Evolutionary conservation across 1,284 basidiomycete genomes (phyloP).

Genomic region (Cystobasidium sp.): DNA sequence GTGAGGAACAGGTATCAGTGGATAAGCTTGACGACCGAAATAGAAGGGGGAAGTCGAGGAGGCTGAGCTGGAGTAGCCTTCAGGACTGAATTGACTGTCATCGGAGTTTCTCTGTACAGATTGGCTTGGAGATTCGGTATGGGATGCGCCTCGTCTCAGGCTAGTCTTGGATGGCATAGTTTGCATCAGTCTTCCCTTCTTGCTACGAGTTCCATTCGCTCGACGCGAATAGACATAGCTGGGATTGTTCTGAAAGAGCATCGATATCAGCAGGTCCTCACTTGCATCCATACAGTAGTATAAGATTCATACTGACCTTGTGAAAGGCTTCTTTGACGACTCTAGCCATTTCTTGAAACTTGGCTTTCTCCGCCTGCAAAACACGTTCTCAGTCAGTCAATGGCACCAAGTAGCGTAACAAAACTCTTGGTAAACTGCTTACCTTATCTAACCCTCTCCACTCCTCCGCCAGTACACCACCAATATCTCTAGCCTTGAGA

Average conservation of each 20-base stretch:
- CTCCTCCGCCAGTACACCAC: conserved; percentile 17
- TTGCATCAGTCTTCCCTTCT: background rate
- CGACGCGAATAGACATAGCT: conserved; percentile 37
- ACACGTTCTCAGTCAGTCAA: background rate
- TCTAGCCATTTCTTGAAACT: conserved; percentile 19
- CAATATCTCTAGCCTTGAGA: conserved; percentile 23
- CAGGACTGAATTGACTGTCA: conserved; percentile 15
- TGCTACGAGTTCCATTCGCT: conserved; percentile 23
- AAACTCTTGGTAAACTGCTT: background rate
- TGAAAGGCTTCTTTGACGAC: conserved; percentile 40
- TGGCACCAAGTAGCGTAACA: background rate
- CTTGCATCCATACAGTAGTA: background rate
- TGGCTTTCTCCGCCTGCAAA: conserved; percentile 20
- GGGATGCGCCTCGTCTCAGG: background rate
- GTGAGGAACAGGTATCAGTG: background rate
- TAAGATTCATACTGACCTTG: conserved; percentile 3
- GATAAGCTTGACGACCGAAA: background rate
- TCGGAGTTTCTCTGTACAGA: conserved; percentile 5
- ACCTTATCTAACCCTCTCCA: conserved; percentile 24
- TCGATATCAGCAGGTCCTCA: background rate
- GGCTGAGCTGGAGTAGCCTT: conserved; percentile 11
- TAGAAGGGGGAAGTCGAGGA: conserved; percentile 16
- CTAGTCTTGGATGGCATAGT: background rate
- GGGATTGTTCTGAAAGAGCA: conserved; percentile 21
- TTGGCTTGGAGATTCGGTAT: background rate